Evolutionary conservation across 148 eudicot species (phyloP), one percentile per base, ranked within the genome.

Genomic region (Nyssa sinensis): DNA sequence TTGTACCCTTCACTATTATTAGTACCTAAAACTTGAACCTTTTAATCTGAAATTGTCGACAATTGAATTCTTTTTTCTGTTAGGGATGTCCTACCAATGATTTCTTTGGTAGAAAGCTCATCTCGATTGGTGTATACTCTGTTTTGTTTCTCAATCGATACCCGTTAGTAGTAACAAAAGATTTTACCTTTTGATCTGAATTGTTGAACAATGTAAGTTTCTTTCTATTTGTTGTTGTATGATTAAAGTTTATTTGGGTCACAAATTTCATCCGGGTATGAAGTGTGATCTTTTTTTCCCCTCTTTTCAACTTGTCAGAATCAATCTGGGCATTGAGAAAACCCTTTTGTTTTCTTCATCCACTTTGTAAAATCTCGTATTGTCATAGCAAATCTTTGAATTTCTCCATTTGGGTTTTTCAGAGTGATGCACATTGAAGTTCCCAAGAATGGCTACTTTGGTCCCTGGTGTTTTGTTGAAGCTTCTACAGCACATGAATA

Each of bases 401-500:
- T n/a, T 59, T 58, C n/a, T 75, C 64, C 60, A 27, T 72, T 49
- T 59, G 79, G n/a, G 70, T 75, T 70, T 29, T 64, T 66, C 62
- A 83, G 76, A 76, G 91, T 87, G 78, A 87, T 87, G 83, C 88
- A 57, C 49, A 76, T 81, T 84, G 81, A 80, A 68, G 76, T 72
- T 75, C 53, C 72, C 69, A 73, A 70, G 61, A 85, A 93, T 93
- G 98, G 98, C 96, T 73, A 80, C 85, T 85, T 80, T 93, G 78
- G 85, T 89, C 37, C 98, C 98, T 44, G 98, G 98, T 60, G 94
- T 93, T 78, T 66, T 91, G 64, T 75, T 91, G 66, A 91, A 89
- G 85, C 90, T 93, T 49, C 82, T 93, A 11, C 94, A 93, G 74
- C 92, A 93, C 49, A 93, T 91, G 98, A 89, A 91, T 28, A 93